These are phyloP conservation scores for Tetracladium maxilliforme DNA, from an alignment of 2,329 filamentous ascomycete species.

Conservation along the genomic window DNA sequence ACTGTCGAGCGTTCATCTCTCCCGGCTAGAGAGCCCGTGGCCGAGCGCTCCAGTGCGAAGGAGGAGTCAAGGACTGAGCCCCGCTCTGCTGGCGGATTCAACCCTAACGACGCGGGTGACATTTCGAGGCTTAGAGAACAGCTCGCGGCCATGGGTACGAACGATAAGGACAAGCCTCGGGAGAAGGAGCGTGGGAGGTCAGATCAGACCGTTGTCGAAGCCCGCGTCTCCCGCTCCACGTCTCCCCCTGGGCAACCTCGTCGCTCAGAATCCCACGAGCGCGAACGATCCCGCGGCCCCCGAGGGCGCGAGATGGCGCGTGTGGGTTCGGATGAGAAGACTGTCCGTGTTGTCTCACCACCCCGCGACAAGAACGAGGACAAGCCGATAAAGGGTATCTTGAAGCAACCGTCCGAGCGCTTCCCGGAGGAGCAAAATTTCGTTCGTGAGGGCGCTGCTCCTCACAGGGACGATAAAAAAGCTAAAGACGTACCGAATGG, in stretches of 20 bases:
- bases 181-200: too few species aligned
- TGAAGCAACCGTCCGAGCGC: conserved; percentile 66
- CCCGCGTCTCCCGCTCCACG: conserved; percentile 7
- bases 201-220: conserved; percentile 2
- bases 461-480: conserved; percentile 76
- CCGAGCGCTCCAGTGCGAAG: not conserved
- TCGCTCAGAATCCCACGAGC: conserved; percentile 6
- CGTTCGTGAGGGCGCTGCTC: conserved; percentile 78
- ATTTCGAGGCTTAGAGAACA: not conserved
- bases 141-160: not conserved
- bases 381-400: conserved; percentile 66
- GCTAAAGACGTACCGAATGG: conserved; percentile 63
- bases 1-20: not conserved
- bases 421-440: conserved; percentile 82
- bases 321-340: not conserved
- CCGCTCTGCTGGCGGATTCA: too few species aligned
- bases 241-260: conserved; percentile 5
- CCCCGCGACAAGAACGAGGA: conserved; percentile 46
- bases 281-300: conserved; percentile 2
- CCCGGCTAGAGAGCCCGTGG: not conserved
- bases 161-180: conserved; percentile 7
- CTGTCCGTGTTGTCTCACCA: conserved; percentile 58
- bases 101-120: not conserved
- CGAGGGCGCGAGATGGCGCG: not conserved
- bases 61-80: not conserved